Conservation (phyloP, 768 basidiomycete genomes). For the Phanerochaete carnosa region DNA sequence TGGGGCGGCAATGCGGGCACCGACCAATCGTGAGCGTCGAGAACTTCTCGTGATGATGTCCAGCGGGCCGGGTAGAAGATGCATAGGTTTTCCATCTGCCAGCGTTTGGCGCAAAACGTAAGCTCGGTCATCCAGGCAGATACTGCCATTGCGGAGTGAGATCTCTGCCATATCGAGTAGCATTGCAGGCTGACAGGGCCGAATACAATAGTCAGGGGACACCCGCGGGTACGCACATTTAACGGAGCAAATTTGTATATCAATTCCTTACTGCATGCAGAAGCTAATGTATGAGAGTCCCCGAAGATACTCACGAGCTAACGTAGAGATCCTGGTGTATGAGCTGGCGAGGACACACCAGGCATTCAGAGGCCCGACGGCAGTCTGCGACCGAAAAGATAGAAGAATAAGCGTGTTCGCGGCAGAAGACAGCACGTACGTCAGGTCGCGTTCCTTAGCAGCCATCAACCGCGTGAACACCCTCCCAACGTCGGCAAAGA, state of each 20-base stretch:
- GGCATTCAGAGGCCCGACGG: neutral
- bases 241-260: neutral
- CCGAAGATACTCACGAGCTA: too few species aligned
- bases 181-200: neutral
- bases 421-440: neutral
- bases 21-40: neutral
- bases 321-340: neutral
- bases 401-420: neutral
- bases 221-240: neutral
- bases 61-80: neutral
- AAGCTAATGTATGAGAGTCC: too few species aligned
- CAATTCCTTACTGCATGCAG: too few species aligned
- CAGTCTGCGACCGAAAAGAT: neutral
- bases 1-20: constrained; percentile 1
- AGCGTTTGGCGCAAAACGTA: neutral
- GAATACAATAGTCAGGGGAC: neutral
- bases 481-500: neutral
- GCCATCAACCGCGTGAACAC: neutral
- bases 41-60: constrained; percentile 4
- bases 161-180: neutral
- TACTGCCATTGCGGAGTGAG: neutral
- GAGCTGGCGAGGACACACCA: neutral
- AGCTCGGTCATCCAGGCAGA: neutral
- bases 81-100: neutral
- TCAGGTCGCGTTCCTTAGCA: neutral